Conservation (phyloP, 306 rosid genomes). For the Bauhinia variegata region DNA sequence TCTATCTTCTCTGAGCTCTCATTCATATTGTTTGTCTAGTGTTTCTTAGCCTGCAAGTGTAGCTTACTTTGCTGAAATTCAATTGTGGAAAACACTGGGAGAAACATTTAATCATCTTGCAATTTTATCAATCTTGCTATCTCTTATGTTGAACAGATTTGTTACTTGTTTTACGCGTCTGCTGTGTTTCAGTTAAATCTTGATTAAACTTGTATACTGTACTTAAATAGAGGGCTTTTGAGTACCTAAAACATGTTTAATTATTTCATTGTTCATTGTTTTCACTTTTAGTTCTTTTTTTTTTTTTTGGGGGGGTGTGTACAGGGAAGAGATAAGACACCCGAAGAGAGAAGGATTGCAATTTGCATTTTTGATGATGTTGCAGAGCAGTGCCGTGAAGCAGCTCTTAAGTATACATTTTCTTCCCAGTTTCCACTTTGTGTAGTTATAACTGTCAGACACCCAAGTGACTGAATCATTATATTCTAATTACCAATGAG, state of each 20-base stretch:
- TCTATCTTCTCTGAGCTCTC: neutral
- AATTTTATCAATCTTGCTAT: neutral
- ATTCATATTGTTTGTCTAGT: conserved; percentile 2
- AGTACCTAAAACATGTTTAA: neutral
- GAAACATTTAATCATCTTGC: conserved; percentile 4
- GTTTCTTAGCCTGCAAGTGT: neutral
- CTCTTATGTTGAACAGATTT: no score
- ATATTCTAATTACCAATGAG: conserved; percentile 33
- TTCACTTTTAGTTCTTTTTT: conserved; percentile 3
- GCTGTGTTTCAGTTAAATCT: no score
- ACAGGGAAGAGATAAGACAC: conserved; percentile 95
- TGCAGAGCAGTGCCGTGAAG: conserved; percentile 98
- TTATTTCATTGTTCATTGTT: conserved; percentile 8
- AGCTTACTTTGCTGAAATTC: conserved; percentile 1
- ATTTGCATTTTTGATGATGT: conserved; percentile 98
- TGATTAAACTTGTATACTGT: neutral
- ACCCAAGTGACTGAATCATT: conserved; percentile 1
- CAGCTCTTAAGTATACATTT: conserved; percentile 75
- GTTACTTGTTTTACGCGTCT: no score
- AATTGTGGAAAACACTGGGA: neutral
- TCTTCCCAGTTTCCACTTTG: neutral
- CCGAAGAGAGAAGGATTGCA: conserved; percentile 97
- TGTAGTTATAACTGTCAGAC: conserved; percentile 13
- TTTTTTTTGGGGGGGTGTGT: no score
- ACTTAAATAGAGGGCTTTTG: neutral